Evolutionary conservation across 2,329 filamentous ascomycete genomes (phyloP), one percentile per base, ranked within the genome.

Genomic region (Xylaria sp.): DNA sequence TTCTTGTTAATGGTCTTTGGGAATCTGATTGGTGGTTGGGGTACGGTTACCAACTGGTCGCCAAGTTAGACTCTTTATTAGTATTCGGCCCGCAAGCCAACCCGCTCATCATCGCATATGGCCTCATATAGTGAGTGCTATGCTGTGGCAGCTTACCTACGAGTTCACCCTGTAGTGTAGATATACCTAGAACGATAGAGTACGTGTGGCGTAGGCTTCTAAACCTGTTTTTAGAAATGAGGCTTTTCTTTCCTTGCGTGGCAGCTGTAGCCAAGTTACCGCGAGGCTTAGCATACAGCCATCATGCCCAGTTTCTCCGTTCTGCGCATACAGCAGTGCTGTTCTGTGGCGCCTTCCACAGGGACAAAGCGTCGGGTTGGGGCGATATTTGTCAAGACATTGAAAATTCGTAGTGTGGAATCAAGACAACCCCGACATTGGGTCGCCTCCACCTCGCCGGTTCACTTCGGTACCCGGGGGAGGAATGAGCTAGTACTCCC

Each of bases 11-110:
- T 27, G 17, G 19, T n/a, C 27, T 58, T 31, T 48, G 25, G 47
- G 58, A 21, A 37, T 58, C 15, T 58, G 54, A 61, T 64, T 61
- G 54, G 54, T 53, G 31, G 54, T 66, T 55, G 65, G 59, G 56
- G 60, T 60, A 67, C 63, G 69, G 64, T 60, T 67, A 62, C 65
- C 60, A 65, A 62, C 58, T 70, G 64, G 66, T 66, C 52, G 67
- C 61, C 57, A 64, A 64, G 48, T 65, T 55, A 56, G 27, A 46
- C 54, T 63, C 54, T 58, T 66, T 64, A 53, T 61, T 49, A 67
- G 62, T 67, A 71, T 69, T 71, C 68, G 70, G 70, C 62, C 69
- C 68, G 68, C 66, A 65, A 59, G 29, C 23, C 44, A 60, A 58
- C 48, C 61, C 55, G 65, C 52, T 64, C 52, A 25, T 44, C 65